These are phyloP conservation scores for Leishmania arabica DNA, from an alignment of 208 protist species.

Conservation along the genomic window DNA sequence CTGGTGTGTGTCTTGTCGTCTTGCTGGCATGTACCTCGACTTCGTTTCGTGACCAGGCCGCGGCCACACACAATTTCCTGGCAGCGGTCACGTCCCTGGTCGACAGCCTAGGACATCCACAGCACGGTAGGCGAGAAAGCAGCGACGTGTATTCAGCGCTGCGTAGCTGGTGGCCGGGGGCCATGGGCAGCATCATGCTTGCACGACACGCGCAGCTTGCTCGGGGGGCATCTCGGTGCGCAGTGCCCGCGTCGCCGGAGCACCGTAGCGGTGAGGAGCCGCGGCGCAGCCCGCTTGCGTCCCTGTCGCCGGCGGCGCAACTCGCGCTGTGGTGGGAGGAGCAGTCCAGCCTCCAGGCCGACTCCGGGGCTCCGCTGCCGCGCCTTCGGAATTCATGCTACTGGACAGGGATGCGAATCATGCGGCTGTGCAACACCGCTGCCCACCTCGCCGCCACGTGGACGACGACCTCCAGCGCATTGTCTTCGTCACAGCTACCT, in stretches of 20 bases:
- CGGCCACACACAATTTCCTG: neutral
- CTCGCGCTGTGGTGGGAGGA: neutral
- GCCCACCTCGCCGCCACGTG: constrained; percentile 2
- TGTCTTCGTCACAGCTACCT: neutral
- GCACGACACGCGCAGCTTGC: constrained; percentile 3
- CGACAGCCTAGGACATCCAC: neutral
- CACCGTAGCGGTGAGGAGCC: neutral
- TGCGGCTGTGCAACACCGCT: constrained; percentile 8
- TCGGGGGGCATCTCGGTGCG: neutral
- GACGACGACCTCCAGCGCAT: neutral
- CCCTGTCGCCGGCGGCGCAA: constrained; percentile 1
- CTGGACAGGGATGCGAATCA: constrained; percentile 2
- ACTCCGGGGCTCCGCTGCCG: neutral
- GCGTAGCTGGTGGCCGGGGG: neutral
- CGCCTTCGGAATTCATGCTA: neutral
- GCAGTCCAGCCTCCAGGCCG: neutral
- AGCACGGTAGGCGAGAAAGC: neutral
- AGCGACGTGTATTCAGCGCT: neutral
- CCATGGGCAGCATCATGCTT: neutral
- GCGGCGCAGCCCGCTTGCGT: neutral
- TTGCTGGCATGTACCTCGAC: constrained; percentile 4
- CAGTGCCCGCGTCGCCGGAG: neutral
- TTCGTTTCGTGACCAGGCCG: neutral
- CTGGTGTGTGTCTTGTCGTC: neutral
- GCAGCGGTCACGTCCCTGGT: neutral